Conservation (phyloP, 148 eudicot species). For the Rhododendron henanense region DNA sequence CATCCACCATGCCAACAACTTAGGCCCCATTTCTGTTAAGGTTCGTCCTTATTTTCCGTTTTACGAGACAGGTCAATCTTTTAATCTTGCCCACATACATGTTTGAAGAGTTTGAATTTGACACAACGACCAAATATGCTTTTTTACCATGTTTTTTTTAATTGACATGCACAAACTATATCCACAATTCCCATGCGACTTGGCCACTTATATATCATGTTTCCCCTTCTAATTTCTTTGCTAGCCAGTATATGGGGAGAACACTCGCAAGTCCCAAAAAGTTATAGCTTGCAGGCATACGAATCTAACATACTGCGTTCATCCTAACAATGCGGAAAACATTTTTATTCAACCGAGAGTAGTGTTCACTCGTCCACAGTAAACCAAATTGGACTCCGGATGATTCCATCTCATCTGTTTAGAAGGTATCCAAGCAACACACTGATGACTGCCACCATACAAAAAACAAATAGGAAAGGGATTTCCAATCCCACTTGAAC, state of each 20-base stretch:
- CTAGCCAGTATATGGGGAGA: background rate
- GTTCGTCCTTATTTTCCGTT: too few species aligned
- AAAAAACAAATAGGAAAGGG: slow-evolving; percentile 60
- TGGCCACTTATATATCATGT: too few species aligned
- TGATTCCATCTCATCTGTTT: slow-evolving; percentile 8
- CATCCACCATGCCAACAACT: background rate
- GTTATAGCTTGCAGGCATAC: background rate
- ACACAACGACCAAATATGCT: too few species aligned
- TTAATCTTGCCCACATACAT: too few species aligned
- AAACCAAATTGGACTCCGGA: background rate
- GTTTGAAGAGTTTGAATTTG: too few species aligned
- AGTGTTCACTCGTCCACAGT: background rate
- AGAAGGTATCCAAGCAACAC: slow-evolving; percentile 51
- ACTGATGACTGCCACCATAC: slow-evolving; percentile 67
- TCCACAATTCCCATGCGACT: background rate
- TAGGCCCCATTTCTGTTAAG: background rate
- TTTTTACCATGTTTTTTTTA: too few species aligned
- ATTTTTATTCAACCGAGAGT: background rate
- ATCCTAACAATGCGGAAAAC: background rate
- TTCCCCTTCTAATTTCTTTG: background rate
- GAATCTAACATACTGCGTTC: too few species aligned
- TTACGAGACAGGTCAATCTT: too few species aligned
- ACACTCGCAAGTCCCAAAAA: background rate
- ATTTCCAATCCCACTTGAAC: slow-evolving; percentile 51
- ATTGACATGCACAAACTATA: slow-evolving; percentile 8